Evolutionary conservation across 2,329 filamentous ascomycete species (phyloP), one percentile per base, ranked within the genome.

Genomic region (Trichoderma sp.): DNA sequence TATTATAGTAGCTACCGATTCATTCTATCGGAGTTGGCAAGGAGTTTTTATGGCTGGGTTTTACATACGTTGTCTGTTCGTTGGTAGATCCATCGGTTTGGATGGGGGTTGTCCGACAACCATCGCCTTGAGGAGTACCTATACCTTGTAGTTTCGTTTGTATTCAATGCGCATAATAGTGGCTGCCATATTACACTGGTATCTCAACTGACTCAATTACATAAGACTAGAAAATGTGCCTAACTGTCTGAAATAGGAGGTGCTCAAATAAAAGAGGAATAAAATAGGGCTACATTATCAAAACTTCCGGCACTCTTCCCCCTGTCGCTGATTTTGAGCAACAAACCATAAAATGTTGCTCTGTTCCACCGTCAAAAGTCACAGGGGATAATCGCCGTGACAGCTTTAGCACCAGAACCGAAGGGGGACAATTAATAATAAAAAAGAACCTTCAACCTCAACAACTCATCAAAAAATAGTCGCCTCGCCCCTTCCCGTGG

Each of bases 121-220:
- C 32, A 18, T 55, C 28, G n/a, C 54, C 34, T 56, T 56, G 2
- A 21, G 18, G 46, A 39, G 21, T 55, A 34, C 32, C 32, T 34
- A 43, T 55, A 43, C 24, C 26, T 43, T 34, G 54, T 37, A 37
- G 13, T 30, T 55, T 55, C 51, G n/a, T 28, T 14, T 55, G 51
- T 18, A 63, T 21, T 54, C 21, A 46, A 34, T 26, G 66, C 49
- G 58, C 55, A 55, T 18, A n/a, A 34, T 18, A 14, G 34, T 56
- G 8, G 54, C 21, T 10, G 55, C 58, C 66, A 46, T 65, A 43
- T 55, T 76, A 81, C 78, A 79, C 65, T 77, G 78, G 76, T 76
- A 79, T 82, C 72, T 78, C 73, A 77, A 79, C 83, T 83, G 84
- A 82, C 72, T 78, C 73, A 78, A 79, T 83, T 83, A 84, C 81